phyloP scores from a whole-genome alignment of 257 asterid species.

The Lycium ferocissimum region DNA sequence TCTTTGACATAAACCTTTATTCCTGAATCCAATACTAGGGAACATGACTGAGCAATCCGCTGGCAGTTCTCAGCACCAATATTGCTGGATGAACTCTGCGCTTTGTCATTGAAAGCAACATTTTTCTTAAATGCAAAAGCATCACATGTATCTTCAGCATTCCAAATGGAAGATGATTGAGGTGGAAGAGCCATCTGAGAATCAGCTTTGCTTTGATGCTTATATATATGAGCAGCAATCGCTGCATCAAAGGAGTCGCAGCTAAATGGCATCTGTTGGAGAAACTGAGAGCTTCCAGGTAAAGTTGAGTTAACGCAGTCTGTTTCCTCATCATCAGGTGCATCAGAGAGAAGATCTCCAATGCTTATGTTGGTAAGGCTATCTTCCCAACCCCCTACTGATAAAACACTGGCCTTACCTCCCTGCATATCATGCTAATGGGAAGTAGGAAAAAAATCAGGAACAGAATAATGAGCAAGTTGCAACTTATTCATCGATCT shows the following conservation, averaged over 20 bases:
- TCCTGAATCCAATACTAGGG: conserved; percentile 46
- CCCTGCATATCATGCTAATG: conserved; percentile 40
- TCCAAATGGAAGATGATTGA: conserved; percentile 77
- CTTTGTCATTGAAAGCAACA: conserved; percentile 43
- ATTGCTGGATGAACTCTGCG: conserved; percentile 38
- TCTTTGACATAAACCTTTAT: conserved; percentile 55
- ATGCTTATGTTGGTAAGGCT: conserved; percentile 84
- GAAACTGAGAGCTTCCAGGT: conserved; percentile 46
- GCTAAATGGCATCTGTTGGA: conserved; percentile 69
- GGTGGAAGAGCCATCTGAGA: conserved; percentile 52
- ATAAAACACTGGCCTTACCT: conserved; percentile 50
- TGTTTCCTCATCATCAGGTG: conserved; percentile 46
- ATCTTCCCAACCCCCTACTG: conserved; percentile 91
- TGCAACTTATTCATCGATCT: background rate
- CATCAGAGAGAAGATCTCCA: conserved; percentile 78
- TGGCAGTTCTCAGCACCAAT: conserved; percentile 41
- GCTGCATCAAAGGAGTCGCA: conserved; percentile 99
- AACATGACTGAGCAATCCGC: conserved; percentile 45
- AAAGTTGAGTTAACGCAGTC: conserved; percentile 51
- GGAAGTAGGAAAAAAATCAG: conserved; percentile 35
- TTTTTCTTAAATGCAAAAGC: conserved; percentile 77
- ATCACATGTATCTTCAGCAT: conserved; percentile 97
- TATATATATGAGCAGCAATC: conserved; percentile 89
- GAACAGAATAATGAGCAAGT: background rate
- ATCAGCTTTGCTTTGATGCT: conserved; percentile 65